A percentile compares a stretch with the other conserved stretches of the same genome.
phyloP scores from a whole-genome alignment of 805 yeast genomes.

The Candida glaebosa region DNA sequence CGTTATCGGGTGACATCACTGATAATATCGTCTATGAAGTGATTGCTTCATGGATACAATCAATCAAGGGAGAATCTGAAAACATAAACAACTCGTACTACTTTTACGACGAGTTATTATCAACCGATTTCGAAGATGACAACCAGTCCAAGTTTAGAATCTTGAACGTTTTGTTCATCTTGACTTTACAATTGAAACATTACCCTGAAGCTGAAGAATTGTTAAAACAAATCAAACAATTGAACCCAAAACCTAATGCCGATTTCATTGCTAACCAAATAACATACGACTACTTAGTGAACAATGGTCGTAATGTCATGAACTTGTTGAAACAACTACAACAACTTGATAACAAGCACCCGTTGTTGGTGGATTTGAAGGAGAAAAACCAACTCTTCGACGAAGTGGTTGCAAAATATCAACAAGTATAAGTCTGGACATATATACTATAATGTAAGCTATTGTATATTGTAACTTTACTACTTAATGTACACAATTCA shows the following conservation, averaged over 20 bases:
- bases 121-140: slow-evolving; percentile 41
- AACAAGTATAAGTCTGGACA: slow-evolving; percentile 1
- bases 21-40: slow-evolving; percentile 77
- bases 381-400: slow-evolving; percentile 67
- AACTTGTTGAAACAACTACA: slow-evolving; percentile 46
- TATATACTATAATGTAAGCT: neutral
- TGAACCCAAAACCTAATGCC: slow-evolving; percentile 33
- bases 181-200: slow-evolving; percentile 76
- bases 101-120: slow-evolving; percentile 78
- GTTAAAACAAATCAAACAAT: slow-evolving; percentile 38
- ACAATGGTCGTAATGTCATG: slow-evolving; percentile 40
- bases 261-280: slow-evolving; percentile 64
- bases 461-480: neutral
- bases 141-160: slow-evolving; percentile 30
- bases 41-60: slow-evolving; percentile 65
- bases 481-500: neutral
- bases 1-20: slow-evolving; percentile 31
- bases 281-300: slow-evolving; percentile 51
- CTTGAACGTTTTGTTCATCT: slow-evolving; percentile 60
- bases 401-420: slow-evolving; percentile 60
- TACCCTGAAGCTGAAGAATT: slow-evolving; percentile 78
- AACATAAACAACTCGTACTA: slow-evolving; percentile 44
- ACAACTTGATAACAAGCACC: slow-evolving; percentile 51
- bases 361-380: slow-evolving; percentile 52
- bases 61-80: slow-evolving; percentile 39